Percentiles rank a stretch among this genome's conserved stretches.
Conservation (phyloP, 2,329 filamentous ascomycete species). For the Penicillium sp. region DNA sequence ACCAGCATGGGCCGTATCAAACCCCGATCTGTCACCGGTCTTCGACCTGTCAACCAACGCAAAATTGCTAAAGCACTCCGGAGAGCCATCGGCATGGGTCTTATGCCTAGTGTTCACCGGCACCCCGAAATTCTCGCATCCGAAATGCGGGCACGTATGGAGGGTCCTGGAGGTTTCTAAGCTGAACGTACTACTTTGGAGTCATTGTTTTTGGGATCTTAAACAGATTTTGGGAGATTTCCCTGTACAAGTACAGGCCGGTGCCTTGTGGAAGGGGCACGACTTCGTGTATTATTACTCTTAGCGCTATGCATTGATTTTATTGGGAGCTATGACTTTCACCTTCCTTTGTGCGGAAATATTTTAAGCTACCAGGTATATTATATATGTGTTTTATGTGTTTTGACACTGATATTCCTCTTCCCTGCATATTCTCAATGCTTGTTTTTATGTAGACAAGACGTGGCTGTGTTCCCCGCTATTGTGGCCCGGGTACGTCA, state of each 20-base stretch:
- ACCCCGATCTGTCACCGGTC: conserved; percentile 69
- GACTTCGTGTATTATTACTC: conserved; percentile 23
- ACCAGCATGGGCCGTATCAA: conserved; percentile 82
- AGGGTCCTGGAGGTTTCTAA: conserved; percentile 14
- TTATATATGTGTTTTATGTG: background rate
- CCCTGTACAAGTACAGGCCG: conserved; percentile 16
- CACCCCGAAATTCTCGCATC: conserved; percentile 75
- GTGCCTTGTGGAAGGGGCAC: conserved; percentile 6
- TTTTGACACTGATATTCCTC: background rate
- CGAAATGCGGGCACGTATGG: conserved; percentile 30
- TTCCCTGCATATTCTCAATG: background rate
- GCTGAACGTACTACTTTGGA: conserved; percentile 9
- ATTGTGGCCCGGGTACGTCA: conserved; percentile 17
- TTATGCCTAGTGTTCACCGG: conserved; percentile 86
- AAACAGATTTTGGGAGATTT: conserved; percentile 4
- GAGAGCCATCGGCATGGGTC: conserved; percentile 79
- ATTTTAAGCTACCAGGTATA: background rate
- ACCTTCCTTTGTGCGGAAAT: background rate
- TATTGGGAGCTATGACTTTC: background rate
- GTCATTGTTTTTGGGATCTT: background rate
- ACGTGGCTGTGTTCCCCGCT: conserved; percentile 11
- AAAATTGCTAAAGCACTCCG: conserved; percentile 91
- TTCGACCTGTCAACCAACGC: conserved; percentile 86
- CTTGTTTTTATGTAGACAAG: background rate
- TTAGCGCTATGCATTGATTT: conserved; percentile 16